Conservation (phyloP, 306 rosid genomes). For the Erythrophleum fordii region DNA sequence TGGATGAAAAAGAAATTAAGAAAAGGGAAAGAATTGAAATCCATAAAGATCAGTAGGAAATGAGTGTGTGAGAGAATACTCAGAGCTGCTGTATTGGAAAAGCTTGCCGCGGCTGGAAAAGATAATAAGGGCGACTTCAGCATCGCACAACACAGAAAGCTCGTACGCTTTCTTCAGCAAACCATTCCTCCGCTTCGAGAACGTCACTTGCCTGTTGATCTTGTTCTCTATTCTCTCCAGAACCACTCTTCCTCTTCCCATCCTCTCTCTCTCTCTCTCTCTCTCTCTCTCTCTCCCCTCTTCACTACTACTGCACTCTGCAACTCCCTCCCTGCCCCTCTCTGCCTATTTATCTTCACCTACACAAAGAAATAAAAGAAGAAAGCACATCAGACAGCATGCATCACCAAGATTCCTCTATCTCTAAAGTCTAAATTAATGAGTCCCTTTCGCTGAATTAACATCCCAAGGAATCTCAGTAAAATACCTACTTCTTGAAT, state of each 20-base stretch:
- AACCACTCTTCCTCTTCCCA: constrained; percentile 90
- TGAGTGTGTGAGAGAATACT: constrained; percentile 40
- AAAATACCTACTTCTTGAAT: not conserved
- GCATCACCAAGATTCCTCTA: not conserved
- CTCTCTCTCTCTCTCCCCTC: constrained; percentile 20
- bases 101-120: constrained; percentile 83
- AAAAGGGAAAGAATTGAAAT: not conserved
- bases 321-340: not conserved
- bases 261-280: constrained; percentile 18
- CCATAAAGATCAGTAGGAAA: not conserved
- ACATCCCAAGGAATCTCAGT: not conserved
- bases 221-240: constrained; percentile 90
- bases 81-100: constrained; percentile 72
- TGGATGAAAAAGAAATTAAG: not conserved
- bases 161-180: constrained; percentile 85
- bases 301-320: not conserved
- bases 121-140: constrained; percentile 76
- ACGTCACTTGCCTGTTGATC: constrained; percentile 81
- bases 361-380: not conserved
- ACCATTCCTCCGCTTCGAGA: constrained; percentile 79
- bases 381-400: not conserved
- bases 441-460: not conserved
- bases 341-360: constrained; percentile 34
- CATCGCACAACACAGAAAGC: constrained; percentile 84
- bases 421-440: not conserved